Evolutionary conservation across 2,329 filamentous ascomycete genomes (phyloP), one percentile per base, ranked within the genome.

Genomic region (Tolypocladium guangdongense): DNA sequence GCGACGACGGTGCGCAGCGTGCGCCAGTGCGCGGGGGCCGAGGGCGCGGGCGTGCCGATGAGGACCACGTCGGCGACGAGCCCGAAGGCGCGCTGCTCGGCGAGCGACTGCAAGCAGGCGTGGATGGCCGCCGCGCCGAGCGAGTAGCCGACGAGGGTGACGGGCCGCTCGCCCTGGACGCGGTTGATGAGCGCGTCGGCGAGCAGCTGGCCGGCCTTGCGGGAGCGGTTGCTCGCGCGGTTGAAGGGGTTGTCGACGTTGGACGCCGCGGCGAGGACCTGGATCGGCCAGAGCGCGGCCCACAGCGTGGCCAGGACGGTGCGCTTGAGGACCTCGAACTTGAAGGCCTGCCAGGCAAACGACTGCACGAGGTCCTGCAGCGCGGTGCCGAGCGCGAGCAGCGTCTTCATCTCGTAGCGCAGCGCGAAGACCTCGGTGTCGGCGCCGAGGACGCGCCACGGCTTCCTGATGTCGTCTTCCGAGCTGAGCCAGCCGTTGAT

Each of bases 401-500:
- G 74, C 2, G 86, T 81, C 55, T 87, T 80, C 61, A 92, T 82
- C 69, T 96, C 91, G 72, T 87, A 96, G 4, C 88, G 81, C 7
- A 96, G 73, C 1, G 89, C 90, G 64, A 96, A 96, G 0, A 88
- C 83, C 66, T 96, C 91, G 1, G 86, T 79, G 56, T 87, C 79
- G 35, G 80, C 73, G 3, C 82, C 81, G 14, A 96, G 75, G 33
- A 86, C 83, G 35, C 81, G 79, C 91, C 91, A 96, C 0, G 91
- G 90, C 57, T 81, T 80, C 6, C 86, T 79, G 30, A 95, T 81
- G 60, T 96, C 89, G 33, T 86, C 80, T 58, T 87, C 82, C 8
- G 82, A 76, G 2, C 80, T 85, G 14, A 95, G 76, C 91, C 90
- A 96, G 37, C 91, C 91, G 55, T 89, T 92, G 58, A 95, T 83